Evolutionary conservation across 208 protist species (phyloP).

Genomic region (Crithidia sp.): DNA sequence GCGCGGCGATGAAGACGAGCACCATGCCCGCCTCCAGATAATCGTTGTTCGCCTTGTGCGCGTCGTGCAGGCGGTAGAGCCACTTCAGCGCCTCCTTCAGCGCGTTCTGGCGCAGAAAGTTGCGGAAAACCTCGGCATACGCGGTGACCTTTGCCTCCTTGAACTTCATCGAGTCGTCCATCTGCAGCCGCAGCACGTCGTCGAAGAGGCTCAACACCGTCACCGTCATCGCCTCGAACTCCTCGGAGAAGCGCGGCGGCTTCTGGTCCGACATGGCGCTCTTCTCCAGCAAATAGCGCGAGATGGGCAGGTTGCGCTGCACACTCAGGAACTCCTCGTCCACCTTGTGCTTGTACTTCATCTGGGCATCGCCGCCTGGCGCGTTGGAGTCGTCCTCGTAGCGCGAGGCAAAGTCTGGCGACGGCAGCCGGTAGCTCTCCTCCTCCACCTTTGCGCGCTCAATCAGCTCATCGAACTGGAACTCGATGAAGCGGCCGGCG

Average conservation of each 20-base stretch:
- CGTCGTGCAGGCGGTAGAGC: constrained; percentile 84
- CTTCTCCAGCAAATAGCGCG: constrained; percentile 64
- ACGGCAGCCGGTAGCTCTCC: constrained; percentile 49
- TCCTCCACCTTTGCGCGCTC: constrained; percentile 64
- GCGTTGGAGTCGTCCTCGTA: constrained; percentile 72
- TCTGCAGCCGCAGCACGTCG: constrained; percentile 77
- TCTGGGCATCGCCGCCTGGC: constrained; percentile 58
- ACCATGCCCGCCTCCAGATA: constrained; percentile 84
- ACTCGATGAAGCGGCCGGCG: constrained; percentile 81
- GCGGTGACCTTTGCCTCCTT: constrained; percentile 81
- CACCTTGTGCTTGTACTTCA: constrained; percentile 61
- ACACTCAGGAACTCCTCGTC: constrained; percentile 63
- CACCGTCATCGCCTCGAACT: constrained; percentile 73
- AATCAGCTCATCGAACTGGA: constrained; percentile 81
- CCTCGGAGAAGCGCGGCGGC: constrained; percentile 63
- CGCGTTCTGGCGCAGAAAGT: constrained; percentile 82
- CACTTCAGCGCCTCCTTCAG: constrained; percentile 84
- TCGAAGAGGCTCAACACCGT: constrained; percentile 82
- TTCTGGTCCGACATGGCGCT: constrained; percentile 27
- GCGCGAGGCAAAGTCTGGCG: constrained; percentile 43
- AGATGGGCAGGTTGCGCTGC: constrained; percentile 59
- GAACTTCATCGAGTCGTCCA: constrained; percentile 82
- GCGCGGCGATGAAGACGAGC: constrained; percentile 81
- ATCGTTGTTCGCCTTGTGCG: constrained; percentile 78
- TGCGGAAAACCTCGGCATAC: constrained; percentile 83